Evolutionary conservation across 1,284 basidiomycete species (phyloP).

Genomic region (Ganoderma sp.): DNA sequence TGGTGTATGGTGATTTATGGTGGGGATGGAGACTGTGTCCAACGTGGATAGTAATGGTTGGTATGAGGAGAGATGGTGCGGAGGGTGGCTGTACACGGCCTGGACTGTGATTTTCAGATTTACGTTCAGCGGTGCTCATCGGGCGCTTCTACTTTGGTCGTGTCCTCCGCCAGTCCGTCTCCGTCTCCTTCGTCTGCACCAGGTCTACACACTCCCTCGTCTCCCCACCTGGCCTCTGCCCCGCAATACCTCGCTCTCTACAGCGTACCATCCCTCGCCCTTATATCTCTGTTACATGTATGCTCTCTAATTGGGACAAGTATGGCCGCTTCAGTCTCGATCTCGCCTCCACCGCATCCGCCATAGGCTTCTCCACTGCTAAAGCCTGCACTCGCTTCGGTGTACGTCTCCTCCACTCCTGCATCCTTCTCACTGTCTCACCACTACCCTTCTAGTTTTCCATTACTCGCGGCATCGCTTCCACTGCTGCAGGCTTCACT

Average conservation of each 20-base stretch:
- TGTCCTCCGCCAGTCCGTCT: background rate
- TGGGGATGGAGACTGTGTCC: too few species aligned
- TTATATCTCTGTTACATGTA: slow-evolving; percentile 25
- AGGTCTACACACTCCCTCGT: background rate
- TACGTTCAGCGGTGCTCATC: too few species aligned
- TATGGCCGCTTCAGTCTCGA: slow-evolving; percentile 67
- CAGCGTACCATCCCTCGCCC: background rate
- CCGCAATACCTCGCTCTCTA: background rate
- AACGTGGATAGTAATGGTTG: too few species aligned
- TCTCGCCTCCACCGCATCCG: slow-evolving; percentile 63
- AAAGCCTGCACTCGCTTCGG: slow-evolving; percentile 71
- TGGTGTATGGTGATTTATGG: too few species aligned
- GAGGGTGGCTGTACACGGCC: too few species aligned
- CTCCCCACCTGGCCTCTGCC: background rate
- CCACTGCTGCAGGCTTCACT: slow-evolving; percentile 60
- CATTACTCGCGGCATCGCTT: slow-evolving; percentile 65
- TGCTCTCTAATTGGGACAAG: slow-evolving; percentile 57
- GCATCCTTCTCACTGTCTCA: slow-evolving; percentile 17
- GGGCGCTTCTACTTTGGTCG: background rate
- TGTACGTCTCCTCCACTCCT: slow-evolving; percentile 47
- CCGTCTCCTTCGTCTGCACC: too few species aligned
- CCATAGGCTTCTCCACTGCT: slow-evolving; percentile 68
- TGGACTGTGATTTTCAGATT: too few species aligned
- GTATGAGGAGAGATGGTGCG: too few species aligned
- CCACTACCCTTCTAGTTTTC: slow-evolving; percentile 56